Evolutionary conservation across 768 basidiomycete genomes (phyloP).

Genomic region (Cystobasidium onofrii): DNA sequence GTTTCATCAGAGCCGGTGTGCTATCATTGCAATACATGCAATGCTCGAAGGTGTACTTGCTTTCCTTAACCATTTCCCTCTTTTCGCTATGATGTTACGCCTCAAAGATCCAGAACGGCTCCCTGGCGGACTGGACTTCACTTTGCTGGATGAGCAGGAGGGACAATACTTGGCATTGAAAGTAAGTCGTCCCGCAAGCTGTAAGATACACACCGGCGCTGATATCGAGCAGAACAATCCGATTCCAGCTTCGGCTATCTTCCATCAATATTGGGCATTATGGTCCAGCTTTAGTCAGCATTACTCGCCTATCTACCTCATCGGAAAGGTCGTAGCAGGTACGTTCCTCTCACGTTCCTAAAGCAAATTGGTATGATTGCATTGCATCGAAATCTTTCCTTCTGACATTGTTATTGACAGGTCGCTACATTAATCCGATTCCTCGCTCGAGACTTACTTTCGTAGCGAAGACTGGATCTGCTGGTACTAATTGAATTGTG

Average conservation of each 20-base stretch:
- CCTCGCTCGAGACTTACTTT: conserved; percentile 26
- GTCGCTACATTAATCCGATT: conserved; percentile 30
- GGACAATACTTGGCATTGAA: conserved; percentile 5
- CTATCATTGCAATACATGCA: conserved; percentile 57
- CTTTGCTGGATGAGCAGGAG: neutral
- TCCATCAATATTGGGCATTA: conserved; percentile 29
- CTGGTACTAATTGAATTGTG: neutral
- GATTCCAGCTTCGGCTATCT: conserved; percentile 27
- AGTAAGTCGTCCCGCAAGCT: neutral
- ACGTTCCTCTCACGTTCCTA: neutral
- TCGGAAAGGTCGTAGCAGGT: conserved; percentile 29
- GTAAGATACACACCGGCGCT: neutral
- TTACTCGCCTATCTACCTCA: conserved; percentile 32
- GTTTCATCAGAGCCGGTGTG: conserved; percentile 51
- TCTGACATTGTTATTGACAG: neutral
- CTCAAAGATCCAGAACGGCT: conserved; percentile 73
- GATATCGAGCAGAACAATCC: conserved; percentile 31
- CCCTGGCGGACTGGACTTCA: conserved; percentile 55
- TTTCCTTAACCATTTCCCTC: conserved; percentile 83
- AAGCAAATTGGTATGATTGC: neutral
- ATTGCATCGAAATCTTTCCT: neutral
- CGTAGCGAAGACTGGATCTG: neutral
- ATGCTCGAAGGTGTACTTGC: conserved; percentile 59
- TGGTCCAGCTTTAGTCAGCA: conserved; percentile 25
- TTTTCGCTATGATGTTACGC: conserved; percentile 77